These are phyloP conservation scores for sunflower (Helianthus annuus) DNA, from an alignment of 129 eudicot genomes.

Conservation along the genomic window DNA sequence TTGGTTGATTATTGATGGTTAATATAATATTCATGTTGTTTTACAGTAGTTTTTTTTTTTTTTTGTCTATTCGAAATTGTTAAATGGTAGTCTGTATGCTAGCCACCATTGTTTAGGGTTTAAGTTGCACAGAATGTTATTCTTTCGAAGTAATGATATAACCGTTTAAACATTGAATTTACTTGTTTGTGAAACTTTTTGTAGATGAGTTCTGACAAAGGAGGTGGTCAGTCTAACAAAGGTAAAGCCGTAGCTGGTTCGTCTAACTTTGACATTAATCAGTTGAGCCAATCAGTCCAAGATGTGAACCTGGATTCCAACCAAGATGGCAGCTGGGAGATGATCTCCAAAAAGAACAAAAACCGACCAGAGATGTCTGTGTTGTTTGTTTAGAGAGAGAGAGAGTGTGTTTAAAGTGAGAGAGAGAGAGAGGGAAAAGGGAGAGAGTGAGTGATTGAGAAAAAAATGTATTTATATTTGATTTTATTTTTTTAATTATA, in stretches of 20 bases:
- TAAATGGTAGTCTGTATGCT: not conserved
- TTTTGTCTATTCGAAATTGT: not conserved
- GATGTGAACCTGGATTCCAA: slow-evolving; percentile 11
- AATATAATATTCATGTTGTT: not conserved
- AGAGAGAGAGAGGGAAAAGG: no score
- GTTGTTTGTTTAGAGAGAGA: no score
- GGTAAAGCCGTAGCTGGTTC: slow-evolving; percentile 1
- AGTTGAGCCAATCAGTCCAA: not conserved
- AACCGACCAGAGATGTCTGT: slow-evolving; percentile 1
- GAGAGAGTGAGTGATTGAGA: no score
- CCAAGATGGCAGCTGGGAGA: slow-evolving; percentile 13
- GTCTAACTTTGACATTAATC: not conserved
- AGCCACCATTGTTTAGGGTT: not conserved
- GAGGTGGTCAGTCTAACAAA: slow-evolving; percentile 9
- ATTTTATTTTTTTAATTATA: no score
- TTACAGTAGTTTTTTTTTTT: not conserved
- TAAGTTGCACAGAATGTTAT: no score
- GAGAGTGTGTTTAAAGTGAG: no score
- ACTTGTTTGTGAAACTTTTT: not conserved
- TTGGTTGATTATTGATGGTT: not conserved
- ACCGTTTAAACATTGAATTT: no score
- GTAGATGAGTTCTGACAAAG: slow-evolving; percentile 12
- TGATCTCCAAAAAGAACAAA: slow-evolving; percentile 12
- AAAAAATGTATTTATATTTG: no score
- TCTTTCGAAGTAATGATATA: not conserved